These are phyloP conservation scores for Phlyctochytrium arcticum DNA, from an alignment of 192 early-diverging fungal species.

Conservation along the genomic window DNA sequence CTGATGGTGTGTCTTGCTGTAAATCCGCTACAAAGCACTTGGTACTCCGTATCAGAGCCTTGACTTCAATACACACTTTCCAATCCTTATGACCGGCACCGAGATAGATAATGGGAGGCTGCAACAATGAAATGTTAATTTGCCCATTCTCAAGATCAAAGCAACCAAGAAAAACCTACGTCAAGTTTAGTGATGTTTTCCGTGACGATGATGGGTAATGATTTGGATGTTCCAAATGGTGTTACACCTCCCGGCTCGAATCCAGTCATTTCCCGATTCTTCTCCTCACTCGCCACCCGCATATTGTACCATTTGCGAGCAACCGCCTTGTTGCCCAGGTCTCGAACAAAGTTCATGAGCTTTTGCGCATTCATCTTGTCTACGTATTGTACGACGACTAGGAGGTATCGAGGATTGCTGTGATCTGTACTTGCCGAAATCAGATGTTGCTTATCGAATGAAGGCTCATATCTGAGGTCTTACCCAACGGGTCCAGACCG, in stretches of 20 bases:
- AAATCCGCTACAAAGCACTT: conserved; percentile 38
- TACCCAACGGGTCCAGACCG: conserved; percentile 30
- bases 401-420: conserved; percentile 57
- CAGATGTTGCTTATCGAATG: background rate
- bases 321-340: conserved; percentile 40
- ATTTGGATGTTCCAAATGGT: conserved; percentile 56
- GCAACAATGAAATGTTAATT: background rate
- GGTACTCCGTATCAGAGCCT: conserved; percentile 52
- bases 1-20: no score
- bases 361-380: conserved; percentile 59
- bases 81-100: conserved; percentile 84
- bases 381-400: conserved; percentile 59
- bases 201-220: conserved; percentile 66
- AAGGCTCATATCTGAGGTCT: background rate
- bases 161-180: no score
- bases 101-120: conserved; percentile 66
- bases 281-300: conserved; percentile 57
- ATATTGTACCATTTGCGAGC: conserved; percentile 79
- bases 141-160: no score
- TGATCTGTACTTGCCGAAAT: conserved; percentile 28
- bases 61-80: conserved; percentile 70
- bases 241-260: conserved; percentile 66
- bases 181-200: conserved; percentile 55
- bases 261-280: conserved; percentile 59
- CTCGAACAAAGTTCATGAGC: conserved; percentile 62